phyloP scores from a whole-genome alignment of 2,329 filamentous ascomycete species.

The Hymenoscyphus albidus region DNA sequence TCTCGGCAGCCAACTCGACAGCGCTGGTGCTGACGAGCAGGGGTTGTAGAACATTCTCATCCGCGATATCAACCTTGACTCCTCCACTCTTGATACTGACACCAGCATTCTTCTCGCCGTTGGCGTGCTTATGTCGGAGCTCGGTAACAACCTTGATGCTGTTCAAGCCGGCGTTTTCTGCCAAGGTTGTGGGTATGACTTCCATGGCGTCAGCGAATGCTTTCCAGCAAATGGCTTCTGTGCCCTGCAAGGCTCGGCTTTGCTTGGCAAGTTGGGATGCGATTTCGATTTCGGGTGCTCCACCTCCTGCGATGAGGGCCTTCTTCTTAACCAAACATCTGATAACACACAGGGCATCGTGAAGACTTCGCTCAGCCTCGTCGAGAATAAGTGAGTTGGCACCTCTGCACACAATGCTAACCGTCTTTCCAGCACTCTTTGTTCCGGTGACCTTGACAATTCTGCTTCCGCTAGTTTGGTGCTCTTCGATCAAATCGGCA shows the following conservation, averaged over 20 bases:
- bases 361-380: constrained; percentile 92
- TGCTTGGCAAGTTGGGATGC: constrained; percentile 80
- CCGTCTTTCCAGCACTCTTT: constrained; percentile 77
- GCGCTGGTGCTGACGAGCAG: constrained; percentile 95
- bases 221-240: constrained; percentile 98
- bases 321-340: constrained; percentile 99
- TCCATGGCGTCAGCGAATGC: constrained; percentile 97
- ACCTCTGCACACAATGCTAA: constrained; percentile 90
- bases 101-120: constrained; percentile 92
- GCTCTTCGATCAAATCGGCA: constrained; percentile 91
- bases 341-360: constrained; percentile 96
- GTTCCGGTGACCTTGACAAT: constrained; percentile 95
- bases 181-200: constrained; percentile 92
- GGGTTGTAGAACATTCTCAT: constrained; percentile 95
- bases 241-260: constrained; percentile 78
- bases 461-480: constrained; percentile 78
- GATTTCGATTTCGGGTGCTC: constrained; percentile 95
- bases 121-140: constrained; percentile 86
- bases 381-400: constrained; percentile 93
- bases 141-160: constrained; percentile 99
- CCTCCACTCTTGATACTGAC: constrained; percentile 98
- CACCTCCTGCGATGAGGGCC: constrained; percentile 95
- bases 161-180: constrained; percentile 96
- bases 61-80: constrained; percentile 93
- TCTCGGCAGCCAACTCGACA: constrained; percentile 95